These are phyloP conservation scores for Flaveria robusta DNA, from an alignment of 129 eudicot species.

Conservation along the genomic window DNA sequence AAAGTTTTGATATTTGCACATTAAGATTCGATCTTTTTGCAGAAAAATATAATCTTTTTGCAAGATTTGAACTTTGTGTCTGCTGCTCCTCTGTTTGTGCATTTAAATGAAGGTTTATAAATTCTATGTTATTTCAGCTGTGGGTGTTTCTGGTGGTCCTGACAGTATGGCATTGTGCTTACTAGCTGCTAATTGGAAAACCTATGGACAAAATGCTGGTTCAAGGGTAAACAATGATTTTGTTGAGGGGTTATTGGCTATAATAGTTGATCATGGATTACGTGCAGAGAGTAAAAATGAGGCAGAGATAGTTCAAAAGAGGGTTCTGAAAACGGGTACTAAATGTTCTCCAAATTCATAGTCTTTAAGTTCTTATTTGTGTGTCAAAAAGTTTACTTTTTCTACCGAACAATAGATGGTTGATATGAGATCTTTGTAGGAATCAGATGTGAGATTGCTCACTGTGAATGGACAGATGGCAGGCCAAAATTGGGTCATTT, in stretches of 20 bases:
- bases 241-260: constrained; percentile 70
- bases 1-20: too few species aligned
- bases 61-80: not conserved
- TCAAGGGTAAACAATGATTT: constrained; percentile 37
- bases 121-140: constrained; percentile 51
- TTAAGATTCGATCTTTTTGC: not conserved
- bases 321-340: constrained; percentile 73
- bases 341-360: not conserved
- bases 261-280: constrained; percentile 88
- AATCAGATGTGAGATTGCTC: constrained; percentile 71
- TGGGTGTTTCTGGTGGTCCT: constrained; percentile 96
- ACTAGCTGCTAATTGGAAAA: constrained; percentile 75
- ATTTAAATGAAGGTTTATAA: constrained; percentile 10
- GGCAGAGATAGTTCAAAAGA: constrained; percentile 55
- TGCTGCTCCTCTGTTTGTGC: not conserved
- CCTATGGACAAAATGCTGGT: constrained; percentile 25
- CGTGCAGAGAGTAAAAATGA: constrained; percentile 81
- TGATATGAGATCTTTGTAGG: constrained; percentile 66
- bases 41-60: not conserved
- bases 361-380: not conserved
- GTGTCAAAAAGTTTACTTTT: constrained; percentile 13
- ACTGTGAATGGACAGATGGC: constrained; percentile 78
- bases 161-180: constrained; percentile 92
- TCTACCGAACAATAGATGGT: constrained; percentile 30
- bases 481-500: constrained; percentile 78